Base-by-base conservation (phyloP, 2,329 filamentous ascomycete genomes). In the Phymatotrichopsis omnivora region DNA sequence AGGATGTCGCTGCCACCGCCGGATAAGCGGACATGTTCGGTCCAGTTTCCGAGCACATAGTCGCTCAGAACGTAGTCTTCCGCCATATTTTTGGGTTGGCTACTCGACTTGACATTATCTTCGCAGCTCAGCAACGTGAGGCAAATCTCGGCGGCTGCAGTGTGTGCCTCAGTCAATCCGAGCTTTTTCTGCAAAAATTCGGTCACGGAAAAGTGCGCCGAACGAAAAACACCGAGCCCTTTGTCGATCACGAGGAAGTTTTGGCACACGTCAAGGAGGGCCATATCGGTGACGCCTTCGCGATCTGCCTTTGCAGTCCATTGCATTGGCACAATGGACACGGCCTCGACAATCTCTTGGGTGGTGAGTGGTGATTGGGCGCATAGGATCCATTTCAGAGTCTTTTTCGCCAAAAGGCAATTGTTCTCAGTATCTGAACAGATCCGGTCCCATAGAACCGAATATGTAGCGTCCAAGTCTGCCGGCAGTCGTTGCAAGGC, bases 171-270 rank as follows among this genome's bases (percentile, higher is more conserved):
- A 11, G 29, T 12, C 5, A 2, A 7, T 4, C 24, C 7, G 19
- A 37, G 27, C 2, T 14, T 19, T 2, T 17, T 8, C 2, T 17
- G 25, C 6, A 44, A 22, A 16, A 44, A 49, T 17, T 49, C 42
- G 1, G 42, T 36, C 7, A 49, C 42, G 4, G 47, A 49, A 31
- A 42, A 43, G 32, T 49, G 47, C 20, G 37, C 42, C 16, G 46
- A 46, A 30, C 47, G 36, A 30, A 49, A 20, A 24, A 46, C 30
- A 5, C 20, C 11, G 1, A 49, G 37, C 23, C 44, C 12, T 22
- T 49, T 17, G 24, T 49, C 42, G 11, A 42, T 28, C 7, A 49
- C 31, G 6, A 49, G n/a, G 16, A 49, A 33, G n/a, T 49, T 49
- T n/a, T 49, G 36, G 23, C 47, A 49, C 7, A 46, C 37, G 23